Evolutionary conservation across 2,329 filamentous ascomycete species (phyloP).

Genomic region (Colletotrichum gigasporum): DNA sequence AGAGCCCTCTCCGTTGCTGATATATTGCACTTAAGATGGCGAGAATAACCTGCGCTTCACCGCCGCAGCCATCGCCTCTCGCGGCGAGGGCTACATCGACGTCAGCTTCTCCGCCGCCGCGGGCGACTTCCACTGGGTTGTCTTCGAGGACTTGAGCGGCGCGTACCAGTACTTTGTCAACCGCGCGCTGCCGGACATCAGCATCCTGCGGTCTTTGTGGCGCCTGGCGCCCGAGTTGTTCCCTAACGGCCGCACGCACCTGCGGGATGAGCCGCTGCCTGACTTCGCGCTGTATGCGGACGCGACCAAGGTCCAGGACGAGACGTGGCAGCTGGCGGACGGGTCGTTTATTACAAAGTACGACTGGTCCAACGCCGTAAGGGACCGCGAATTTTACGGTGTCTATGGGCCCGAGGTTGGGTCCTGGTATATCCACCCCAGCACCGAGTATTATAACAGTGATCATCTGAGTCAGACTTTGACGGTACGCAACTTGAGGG

Average conservation of each 20-base stretch:
- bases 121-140: slow-evolving; percentile 31
- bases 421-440: slow-evolving; percentile 30
- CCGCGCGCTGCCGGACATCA: slow-evolving; percentile 28
- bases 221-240: slow-evolving; percentile 26
- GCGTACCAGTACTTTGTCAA: slow-evolving; percentile 33
- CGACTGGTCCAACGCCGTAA: slow-evolving; percentile 30
- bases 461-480: slow-evolving; percentile 29
- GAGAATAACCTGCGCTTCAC: slow-evolving; percentile 26
- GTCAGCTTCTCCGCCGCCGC: slow-evolving; percentile 27
- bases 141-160: slow-evolving; percentile 28
- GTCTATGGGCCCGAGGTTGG: slow-evolving; percentile 24
- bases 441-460: slow-evolving; percentile 27
- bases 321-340: slow-evolving; percentile 29
- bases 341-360: slow-evolving; percentile 31
- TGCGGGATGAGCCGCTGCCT: slow-evolving; percentile 28
- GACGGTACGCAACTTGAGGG: background rate
- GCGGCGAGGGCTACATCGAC: slow-evolving; percentile 26
- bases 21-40: slow-evolving; percentile 12
- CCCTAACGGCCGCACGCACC: slow-evolving; percentile 25
- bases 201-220: slow-evolving; percentile 28
- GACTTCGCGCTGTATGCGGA: slow-evolving; percentile 29
- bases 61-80: slow-evolving; percentile 23
- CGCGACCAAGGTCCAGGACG: slow-evolving; percentile 30
- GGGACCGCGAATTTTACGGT: slow-evolving; percentile 31
- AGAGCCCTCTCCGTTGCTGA: too few relatives aligned